phyloP scores from a whole-genome alignment of 306 rosid genomes.

The apple (Malus domestica) region DNA sequence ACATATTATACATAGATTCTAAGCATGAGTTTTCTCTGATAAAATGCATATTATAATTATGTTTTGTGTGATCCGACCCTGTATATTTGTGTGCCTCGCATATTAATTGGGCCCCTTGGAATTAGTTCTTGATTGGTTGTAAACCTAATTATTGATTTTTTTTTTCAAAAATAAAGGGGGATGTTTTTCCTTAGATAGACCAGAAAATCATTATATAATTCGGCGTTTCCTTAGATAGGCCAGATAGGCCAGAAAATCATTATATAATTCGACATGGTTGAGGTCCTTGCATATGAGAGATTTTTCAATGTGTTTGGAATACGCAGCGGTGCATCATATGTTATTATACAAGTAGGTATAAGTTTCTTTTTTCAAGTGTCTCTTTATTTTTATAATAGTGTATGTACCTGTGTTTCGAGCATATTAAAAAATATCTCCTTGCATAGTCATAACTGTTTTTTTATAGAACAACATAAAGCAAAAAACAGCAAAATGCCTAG shows the following conservation, averaged over 20 bases:
- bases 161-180: not conserved
- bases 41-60: not conserved
- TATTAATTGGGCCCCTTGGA: slow-evolving; percentile 22
- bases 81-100: not conserved
- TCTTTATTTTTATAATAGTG: too few species aligned
- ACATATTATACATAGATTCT: too few species aligned
- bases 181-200: not conserved
- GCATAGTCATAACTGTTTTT: not conserved
- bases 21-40: too few species aligned
- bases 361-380: too few species aligned
- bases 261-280: not conserved
- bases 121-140: slow-evolving; percentile 40
- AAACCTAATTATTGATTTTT: slow-evolving; percentile 1
- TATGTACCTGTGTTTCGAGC: too few species aligned
- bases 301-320: too few species aligned
- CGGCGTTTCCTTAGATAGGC: not conserved
- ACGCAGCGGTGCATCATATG: accelerated
- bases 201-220: not conserved
- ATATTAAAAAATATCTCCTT: not conserved
- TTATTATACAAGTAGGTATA: too few species aligned
- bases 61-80: not conserved
- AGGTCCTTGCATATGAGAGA: not conserved
- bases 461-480: not conserved
- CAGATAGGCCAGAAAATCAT: not conserved
- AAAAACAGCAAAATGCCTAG: not conserved